Percentiles rank a stretch among this genome's conserved stretches.
These are phyloP conservation scores for Salvia splendens DNA, from an alignment of 257 asterid genomes.

Conservation along the genomic window DNA sequence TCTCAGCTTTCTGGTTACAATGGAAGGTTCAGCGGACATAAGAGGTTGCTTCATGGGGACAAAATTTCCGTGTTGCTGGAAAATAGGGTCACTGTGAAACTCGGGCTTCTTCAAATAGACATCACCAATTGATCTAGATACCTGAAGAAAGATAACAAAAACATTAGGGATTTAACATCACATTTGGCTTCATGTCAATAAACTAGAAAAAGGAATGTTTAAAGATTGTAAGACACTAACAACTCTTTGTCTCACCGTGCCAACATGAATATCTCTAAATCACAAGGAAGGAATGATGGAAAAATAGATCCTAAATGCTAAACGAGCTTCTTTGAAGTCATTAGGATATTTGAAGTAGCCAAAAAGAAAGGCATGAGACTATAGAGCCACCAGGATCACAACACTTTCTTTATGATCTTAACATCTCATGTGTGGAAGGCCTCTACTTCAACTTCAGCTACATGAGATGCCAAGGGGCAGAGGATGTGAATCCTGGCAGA, in stretches of 20 bases:
- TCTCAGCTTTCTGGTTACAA: constrained; percentile 67
- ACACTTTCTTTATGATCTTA: constrained; percentile 48
- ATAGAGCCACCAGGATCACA: constrained; percentile 50
- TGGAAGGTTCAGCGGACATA: constrained; percentile 87
- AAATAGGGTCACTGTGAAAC: constrained; percentile 70
- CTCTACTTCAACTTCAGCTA: constrained; percentile 56
- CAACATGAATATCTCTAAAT: constrained; percentile 43
- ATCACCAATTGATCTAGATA: constrained; percentile 95
- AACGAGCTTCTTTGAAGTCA: constrained; percentile 41
- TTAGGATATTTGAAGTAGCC: constrained; percentile 36
- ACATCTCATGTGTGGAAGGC: constrained; percentile 60
- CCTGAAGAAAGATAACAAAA: constrained; percentile 48
- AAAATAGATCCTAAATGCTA: constrained; percentile 43
- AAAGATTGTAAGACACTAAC: constrained; percentile 18
- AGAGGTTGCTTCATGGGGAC: constrained; percentile 82
- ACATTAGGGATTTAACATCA: constrained; percentile 9
- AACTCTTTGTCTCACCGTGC: constrained; percentile 27
- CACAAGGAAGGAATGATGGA: constrained; percentile 45
- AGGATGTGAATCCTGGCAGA: constrained; percentile 78
- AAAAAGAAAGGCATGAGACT: constrained; percentile 37
- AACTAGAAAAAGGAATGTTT: not conserved
- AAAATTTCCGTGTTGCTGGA: constrained; percentile 54
- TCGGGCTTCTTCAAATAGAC: constrained; percentile 90
- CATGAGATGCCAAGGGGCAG: constrained; percentile 67
- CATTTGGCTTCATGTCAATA: constrained; percentile 15